phyloP scores from a whole-genome alignment of 805 yeast genomes.

The Naumovozyma castellii region DNA sequence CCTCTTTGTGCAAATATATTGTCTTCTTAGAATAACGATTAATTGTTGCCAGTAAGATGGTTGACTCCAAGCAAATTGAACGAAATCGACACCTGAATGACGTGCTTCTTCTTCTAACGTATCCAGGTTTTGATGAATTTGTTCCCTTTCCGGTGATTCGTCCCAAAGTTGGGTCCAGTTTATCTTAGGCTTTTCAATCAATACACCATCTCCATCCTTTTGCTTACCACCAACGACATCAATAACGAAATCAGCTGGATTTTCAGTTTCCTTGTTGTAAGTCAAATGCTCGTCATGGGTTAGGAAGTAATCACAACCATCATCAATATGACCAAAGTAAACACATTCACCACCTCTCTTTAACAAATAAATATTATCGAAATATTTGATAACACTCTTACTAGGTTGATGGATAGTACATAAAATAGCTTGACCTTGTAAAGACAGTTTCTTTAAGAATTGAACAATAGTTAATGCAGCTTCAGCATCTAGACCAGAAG shows the following conservation, averaged over 20 bases:
- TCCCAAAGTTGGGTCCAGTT: conserved; percentile 21
- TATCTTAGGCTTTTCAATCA: conserved; percentile 3
- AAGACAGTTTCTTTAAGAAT: conserved; percentile 40
- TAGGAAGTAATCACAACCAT: conserved; percentile 43
- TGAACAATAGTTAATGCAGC: conserved; percentile 52
- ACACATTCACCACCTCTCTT: conserved; percentile 64
- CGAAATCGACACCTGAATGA: conserved; percentile 12
- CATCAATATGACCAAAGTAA: conserved; percentile 66
- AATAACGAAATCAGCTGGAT: conserved; percentile 70
- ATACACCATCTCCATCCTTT: conserved; percentile 37
- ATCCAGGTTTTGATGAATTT: conserved; percentile 3
- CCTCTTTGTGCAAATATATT: conserved; percentile 43
- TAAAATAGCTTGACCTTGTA: conserved; percentile 47
- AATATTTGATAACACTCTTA: conserved; percentile 48
- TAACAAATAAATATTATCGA: conserved; percentile 50
- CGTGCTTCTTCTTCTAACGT: conserved; percentile 14
- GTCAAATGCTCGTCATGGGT: conserved; percentile 48
- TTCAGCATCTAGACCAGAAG: conserved; percentile 51
- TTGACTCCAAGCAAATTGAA: conserved; percentile 13
- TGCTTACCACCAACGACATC: conserved; percentile 59
- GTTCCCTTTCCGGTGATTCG: conserved; percentile 9
- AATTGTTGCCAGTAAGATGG: conserved; percentile 41
- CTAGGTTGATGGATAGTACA: conserved; percentile 65
- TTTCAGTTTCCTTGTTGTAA: conserved; percentile 41
- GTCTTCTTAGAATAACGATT: conserved; percentile 34